Evolutionary conservation across 768 basidiomycete species (phyloP).

Genomic region (Leccinum imitatum): DNA sequence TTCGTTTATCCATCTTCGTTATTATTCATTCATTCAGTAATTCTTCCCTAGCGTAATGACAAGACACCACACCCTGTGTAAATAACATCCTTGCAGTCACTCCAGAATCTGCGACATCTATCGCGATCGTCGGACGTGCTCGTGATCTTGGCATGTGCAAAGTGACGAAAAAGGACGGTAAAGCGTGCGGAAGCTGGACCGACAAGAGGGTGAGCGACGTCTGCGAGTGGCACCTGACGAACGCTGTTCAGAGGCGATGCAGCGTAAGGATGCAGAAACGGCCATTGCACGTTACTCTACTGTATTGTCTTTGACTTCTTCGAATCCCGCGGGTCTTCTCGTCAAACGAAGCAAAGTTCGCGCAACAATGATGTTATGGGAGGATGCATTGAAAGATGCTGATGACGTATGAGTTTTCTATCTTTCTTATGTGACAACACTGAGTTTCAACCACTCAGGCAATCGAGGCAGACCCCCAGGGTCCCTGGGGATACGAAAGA

Average conservation of each 20-base stretch:
- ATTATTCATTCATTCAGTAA: neutral
- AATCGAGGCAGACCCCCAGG: neutral
- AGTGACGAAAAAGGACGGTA: constrained; percentile 76
- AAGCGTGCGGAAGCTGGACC: constrained; percentile 83
- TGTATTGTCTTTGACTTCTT: neutral
- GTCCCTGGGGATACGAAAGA: constrained; percentile 1
- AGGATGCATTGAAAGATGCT: constrained; percentile 11
- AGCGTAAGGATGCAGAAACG: neutral
- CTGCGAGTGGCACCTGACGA: constrained; percentile 90
- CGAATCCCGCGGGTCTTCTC: neutral
- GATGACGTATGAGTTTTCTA: neutral
- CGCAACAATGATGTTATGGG: neutral
- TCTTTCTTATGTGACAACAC: neutral
- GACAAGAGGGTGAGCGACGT: constrained; percentile 85
- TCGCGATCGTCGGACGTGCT: constrained; percentile 83
- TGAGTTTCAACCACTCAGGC: neutral
- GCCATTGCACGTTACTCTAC: constrained; percentile 1
- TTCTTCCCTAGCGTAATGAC: constrained; percentile 23
- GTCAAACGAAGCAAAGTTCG: constrained; percentile 10
- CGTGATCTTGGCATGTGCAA: constrained; percentile 85
- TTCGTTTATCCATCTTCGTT: constrained; percentile 33
- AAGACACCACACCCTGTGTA: constrained; percentile 69
- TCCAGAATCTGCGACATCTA: constrained; percentile 75
- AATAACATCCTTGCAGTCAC: constrained; percentile 85
- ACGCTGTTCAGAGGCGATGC: constrained; percentile 71